Percentiles rank a stretch among this genome's conserved stretches.
phyloP scores from a whole-genome alignment of 345 rosid species.

The Salix koriyanagi region DNA sequence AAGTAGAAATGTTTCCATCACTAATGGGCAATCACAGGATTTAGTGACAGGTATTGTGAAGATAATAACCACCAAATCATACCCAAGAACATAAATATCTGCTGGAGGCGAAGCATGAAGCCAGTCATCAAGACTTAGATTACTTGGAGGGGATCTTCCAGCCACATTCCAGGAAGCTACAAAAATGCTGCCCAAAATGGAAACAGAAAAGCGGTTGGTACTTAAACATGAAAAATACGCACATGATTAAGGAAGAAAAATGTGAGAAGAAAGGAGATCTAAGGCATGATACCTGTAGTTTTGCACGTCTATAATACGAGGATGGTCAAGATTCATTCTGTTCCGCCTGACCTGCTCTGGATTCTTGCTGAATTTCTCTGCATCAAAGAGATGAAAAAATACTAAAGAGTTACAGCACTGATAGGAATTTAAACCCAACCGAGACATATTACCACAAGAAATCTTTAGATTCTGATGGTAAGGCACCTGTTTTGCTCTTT shows the following conservation, averaged over 20 bases:
- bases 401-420: neutral
- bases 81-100: constrained; percentile 97
- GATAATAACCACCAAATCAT: constrained; percentile 14
- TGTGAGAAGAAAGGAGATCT: neutral
- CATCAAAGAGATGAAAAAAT: constrained; percentile 14
- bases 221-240: neutral
- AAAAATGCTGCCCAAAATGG: constrained; percentile 59
- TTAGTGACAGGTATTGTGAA: constrained; percentile 11
- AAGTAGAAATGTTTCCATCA: neutral
- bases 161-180: constrained; percentile 97
- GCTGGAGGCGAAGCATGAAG: constrained; percentile 96
- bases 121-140: constrained; percentile 91
- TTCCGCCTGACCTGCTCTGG: constrained; percentile 64
- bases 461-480: neutral
- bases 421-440: neutral
- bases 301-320: constrained; percentile 91
- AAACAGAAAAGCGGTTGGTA: constrained; percentile 11
- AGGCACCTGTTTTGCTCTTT: constrained; percentile 81
- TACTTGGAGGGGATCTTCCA: constrained; percentile 82
- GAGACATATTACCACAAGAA: neutral
- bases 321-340: constrained; percentile 89
- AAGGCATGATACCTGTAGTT: constrained; percentile 59
- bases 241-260: neutral
- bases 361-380: constrained; percentile 74
- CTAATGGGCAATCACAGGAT: neutral